Base-by-base conservation (phyloP, 2,329 filamentous ascomycete genomes). In the Escovopsis sp. region DNA sequence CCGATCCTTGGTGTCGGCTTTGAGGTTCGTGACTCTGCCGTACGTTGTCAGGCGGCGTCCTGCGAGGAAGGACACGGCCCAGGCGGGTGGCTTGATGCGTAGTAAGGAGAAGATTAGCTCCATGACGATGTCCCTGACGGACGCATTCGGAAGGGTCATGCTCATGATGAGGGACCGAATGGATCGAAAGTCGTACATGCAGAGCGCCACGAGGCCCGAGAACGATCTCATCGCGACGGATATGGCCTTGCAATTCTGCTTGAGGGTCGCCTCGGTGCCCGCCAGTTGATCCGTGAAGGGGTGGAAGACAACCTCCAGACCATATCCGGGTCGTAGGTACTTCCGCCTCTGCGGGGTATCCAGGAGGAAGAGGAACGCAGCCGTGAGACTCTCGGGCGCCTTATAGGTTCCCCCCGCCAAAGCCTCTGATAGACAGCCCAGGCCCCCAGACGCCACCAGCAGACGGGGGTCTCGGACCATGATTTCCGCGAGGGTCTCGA, bases 21-120 rank as follows among this genome's bases (percentile, higher is more conserved):
- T 86, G 41, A 96, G 66, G 47, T 86, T 91, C 7, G 86, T 80
- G 33, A 96, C 88, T 53, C 93, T 76, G n/a, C 88, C 89, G 59
- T 98, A 98, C 0, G 91, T 98, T 1, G 93, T 98, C 38, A 98
- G 68, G 46, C 93, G 74, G 49, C 91, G 77, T 7, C 91, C 93
- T 33, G 93, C 91, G 38, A 98, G 73, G 58, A 94, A 98, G 0
- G 89, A 93, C 0, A 86, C 88, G 7, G 91, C 93, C 91, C 91
- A 98, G 4, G 8, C 87, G 80, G 36, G 91, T 79, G 45, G 88
- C 38, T 96, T 96, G 56, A 98, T 95, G 33, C 89, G 79, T 41
- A 98, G 62, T 3, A 81, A 59, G 0, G 72, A 71, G 54, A 93
- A 95, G 15, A 98, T 63, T 11, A 98, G 67, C 58, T 98, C 91